A percentile compares a stretch with the other conserved stretches of the same genome.
Evolutionary conservation across 352 stramenopile species (phyloP).

Genomic region (Phytophthora nicotianae): DNA sequence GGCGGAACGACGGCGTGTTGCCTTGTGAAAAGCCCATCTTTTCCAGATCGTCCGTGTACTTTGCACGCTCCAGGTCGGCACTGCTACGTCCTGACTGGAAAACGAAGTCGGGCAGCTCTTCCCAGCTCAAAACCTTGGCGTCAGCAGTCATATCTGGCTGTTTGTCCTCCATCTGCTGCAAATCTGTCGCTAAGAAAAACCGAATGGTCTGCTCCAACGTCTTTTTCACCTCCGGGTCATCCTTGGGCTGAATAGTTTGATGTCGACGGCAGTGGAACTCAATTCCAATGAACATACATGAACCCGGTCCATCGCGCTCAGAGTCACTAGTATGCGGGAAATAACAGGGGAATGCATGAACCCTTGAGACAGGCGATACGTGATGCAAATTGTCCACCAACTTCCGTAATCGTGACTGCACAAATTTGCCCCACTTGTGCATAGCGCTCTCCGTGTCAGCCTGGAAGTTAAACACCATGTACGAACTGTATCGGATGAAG

Average conservation of each 20-base stretch:
- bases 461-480: conserved; percentile 75
- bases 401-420: conserved; percentile 80
- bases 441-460: conserved; percentile 64
- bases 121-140: conserved; percentile 60
- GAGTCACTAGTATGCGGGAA: conserved; percentile 59
- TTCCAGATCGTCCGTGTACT: conserved; percentile 72
- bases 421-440: conserved; percentile 85
- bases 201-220: conserved; percentile 81
- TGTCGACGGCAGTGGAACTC: conserved; percentile 67
- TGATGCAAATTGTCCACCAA: conserved; percentile 79
- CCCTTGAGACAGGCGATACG: conserved; percentile 55
- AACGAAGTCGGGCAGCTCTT: conserved; percentile 73
- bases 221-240: conserved; percentile 74
- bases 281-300: conserved; percentile 84
- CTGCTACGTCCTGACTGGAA: conserved; percentile 56
- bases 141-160: conserved; percentile 70
- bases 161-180: conserved; percentile 83
- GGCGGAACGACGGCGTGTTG: conserved; percentile 52
- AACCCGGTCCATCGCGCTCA: conserved; percentile 45
- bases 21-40: conserved; percentile 56
- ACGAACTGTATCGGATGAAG: conserved; percentile 84
- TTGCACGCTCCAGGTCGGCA: conserved; percentile 54
- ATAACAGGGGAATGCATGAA: conserved; percentile 74
- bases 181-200: conserved; percentile 83
- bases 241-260: conserved; percentile 41